These are phyloP conservation scores for Ephemerocybe angulata DNA, from an alignment of 768 basidiomycete genomes.

Conservation along the genomic window DNA sequence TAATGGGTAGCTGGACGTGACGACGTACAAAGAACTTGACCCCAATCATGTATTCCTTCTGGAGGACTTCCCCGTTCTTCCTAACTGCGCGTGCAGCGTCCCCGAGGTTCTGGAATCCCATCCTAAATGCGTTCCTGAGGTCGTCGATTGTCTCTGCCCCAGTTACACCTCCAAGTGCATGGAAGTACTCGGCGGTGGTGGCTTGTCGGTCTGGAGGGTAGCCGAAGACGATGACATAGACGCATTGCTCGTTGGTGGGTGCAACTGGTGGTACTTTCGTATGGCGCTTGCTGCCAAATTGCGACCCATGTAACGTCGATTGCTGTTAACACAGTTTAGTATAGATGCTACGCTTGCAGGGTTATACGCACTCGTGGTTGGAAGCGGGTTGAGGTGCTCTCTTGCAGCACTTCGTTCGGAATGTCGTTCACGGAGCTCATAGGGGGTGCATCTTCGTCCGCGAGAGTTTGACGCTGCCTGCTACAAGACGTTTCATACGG, in stretches of 20 bases:
- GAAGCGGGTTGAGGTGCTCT: constrained; percentile 39
- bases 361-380: constrained; percentile 38
- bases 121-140: constrained; percentile 76
- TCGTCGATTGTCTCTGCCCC: constrained; percentile 66
- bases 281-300: constrained; percentile 34
- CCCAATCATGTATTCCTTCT: constrained; percentile 79
- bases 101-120: constrained; percentile 66
- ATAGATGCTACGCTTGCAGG: not conserved
- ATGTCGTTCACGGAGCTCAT: constrained; percentile 73
- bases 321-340: not conserved
- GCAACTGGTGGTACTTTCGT: constrained; percentile 23
- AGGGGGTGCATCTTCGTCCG: constrained; percentile 81
- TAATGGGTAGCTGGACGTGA: not conserved
- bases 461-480: constrained; percentile 58
- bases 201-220: constrained; percentile 80
- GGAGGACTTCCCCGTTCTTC: constrained; percentile 77
- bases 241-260: constrained; percentile 32
- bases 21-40: constrained; percentile 78
- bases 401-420: constrained; percentile 50
- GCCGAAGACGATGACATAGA: constrained; percentile 81
- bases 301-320: constrained; percentile 37
- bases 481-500: not conserved
- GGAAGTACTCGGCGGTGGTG: constrained; percentile 69
- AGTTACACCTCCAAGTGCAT: constrained; percentile 65
- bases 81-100: constrained; percentile 78